Evolutionary conservation across 1,284 basidiomycete genomes (phyloP), one percentile per base, ranked within the genome.

Genomic region (Tylopilus microsporus): DNA sequence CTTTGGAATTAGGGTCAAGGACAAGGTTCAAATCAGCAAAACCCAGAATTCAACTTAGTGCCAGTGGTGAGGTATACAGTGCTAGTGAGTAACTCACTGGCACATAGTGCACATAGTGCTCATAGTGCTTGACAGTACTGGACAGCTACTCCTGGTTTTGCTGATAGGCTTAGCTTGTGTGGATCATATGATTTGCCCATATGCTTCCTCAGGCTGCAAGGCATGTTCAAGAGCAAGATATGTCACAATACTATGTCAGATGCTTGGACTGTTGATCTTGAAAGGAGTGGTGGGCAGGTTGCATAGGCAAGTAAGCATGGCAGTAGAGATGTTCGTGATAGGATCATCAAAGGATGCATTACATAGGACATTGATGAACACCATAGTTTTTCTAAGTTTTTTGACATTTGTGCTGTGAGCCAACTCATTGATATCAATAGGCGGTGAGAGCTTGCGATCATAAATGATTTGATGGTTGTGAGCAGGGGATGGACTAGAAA

Each of bases 151-250:
- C 25, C 25, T 25, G 25, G 25, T 25, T 25, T 25, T 25, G 25
- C 25, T 25, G 25, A 25, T 25, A 25, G 25, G 25, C 25, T 25
- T 25, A 3, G 2, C 3, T 3, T 4, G 1, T 1, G 8, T 53
- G 1, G 34, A 46, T 36, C 18, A 3, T 3, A 45, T 10, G 19
- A 53, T 43, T 6, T n/a, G 2, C 0, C 52, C 12, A 5, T 58
- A 60, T 3, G 56, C 43, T 8, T 16, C 9, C 12, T 60, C 25
- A 25, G 25, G 25, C 25, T 25, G 56, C 3, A 52, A 60, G 0
- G 59, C 16, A 32, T 60, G 56, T 7, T 60, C 48, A 2, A 60
- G 43, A 0, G 43, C 48, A 1, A 60, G 42, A 10, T 60, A 58
- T 0, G 9, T 48, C 0, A 4, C 32, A 3, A 60, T 50, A 19